Base-by-base conservation (phyloP, 2,329 filamentous ascomycete species). In the Aspergillus pseudoterreus region DNA sequence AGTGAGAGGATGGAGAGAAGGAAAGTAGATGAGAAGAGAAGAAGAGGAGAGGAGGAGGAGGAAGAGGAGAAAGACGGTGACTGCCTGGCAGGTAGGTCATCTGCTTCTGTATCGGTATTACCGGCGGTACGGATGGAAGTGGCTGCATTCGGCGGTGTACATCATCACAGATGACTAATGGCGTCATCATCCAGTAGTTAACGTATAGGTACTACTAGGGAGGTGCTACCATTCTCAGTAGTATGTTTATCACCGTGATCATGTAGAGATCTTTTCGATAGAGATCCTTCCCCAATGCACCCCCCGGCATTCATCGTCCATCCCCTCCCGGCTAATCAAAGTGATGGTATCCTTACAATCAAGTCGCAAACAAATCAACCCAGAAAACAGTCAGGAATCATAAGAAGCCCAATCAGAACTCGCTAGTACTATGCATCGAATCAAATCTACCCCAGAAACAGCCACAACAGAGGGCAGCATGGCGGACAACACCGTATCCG, bases 341-440 rank as follows among this genome's bases (percentile, higher is more conserved):
- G 36, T 38, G 43, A 43, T 45, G 50, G 47, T 51, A 47, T 49
- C 43, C 53, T 50, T 55, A 50, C 47, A 49, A 30, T 30, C 27
- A 30, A 30, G 27, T 11, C 27, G 27, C 27, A 53, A 50, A 43
- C 43, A 19, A 56, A 49, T 27, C 45, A 54, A 48, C 30, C 46
- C 41, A 39, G 32, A 44, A 50, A 45, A 45, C 45, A 54, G 35
- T 38, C 35, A 38, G 43, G 50, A 33, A 39, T 36, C 51, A 51
- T 33, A 49, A 43, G 42, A 47, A 41, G 42, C 50, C 41, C 14
- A 52, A 41, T 45, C 38, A 50, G 50, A 30, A 58, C 56, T 50
- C 61, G 61, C 60, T 62, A 59, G 57, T 53, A 56, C 62, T 49
- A 51, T 62, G 62, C 61, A 62, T 55, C 51, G 48, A 52, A 56